Evolutionary conservation across 306 rosid species (phyloP).

Genomic region (Oxytropis ochrocephala): DNA sequence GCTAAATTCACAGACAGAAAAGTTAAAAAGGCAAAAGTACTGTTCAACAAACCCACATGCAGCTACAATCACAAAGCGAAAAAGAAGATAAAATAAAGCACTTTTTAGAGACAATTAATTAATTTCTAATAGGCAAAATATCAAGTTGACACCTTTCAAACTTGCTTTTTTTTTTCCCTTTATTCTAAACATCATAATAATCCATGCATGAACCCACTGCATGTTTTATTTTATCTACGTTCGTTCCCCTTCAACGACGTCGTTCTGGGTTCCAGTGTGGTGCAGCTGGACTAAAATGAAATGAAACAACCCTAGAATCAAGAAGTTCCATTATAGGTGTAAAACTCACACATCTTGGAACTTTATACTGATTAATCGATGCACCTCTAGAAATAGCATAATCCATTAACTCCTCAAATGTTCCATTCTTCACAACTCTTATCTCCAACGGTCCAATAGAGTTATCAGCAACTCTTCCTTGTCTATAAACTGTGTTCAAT

Average conservation of each 20-base stretch:
- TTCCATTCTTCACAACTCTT: conserved; percentile 77
- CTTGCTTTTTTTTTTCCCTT: background rate
- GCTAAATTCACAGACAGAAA: conserved; percentile 41
- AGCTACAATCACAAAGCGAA: conserved; percentile 3
- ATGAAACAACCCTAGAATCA: conserved; percentile 60
- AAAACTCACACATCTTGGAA: conserved; percentile 81
- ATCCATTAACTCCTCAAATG: conserved; percentile 94
- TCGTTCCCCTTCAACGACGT: conserved; percentile 36
- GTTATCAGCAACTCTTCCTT: conserved; percentile 72
- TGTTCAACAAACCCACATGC: conserved; percentile 23
- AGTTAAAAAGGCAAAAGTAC: background rate
- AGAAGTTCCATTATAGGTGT: conserved; percentile 81
- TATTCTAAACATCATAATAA: background rate
- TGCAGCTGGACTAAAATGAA: conserved; percentile 71
- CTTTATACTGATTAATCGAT: conserved; percentile 87
- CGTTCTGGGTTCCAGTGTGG: conserved; percentile 86
- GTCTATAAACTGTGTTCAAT: conserved; percentile 81
- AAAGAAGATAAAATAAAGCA: background rate
- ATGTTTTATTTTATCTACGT: background rate
- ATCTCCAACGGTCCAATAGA: conserved; percentile 91
- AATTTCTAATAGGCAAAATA: background rate
- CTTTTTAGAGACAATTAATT: conserved; percentile 17
- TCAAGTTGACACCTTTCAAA: background rate
- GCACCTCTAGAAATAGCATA: conserved; percentile 93
- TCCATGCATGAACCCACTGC: conserved; percentile 5